Conservation (phyloP, 192 early-diverging fungal species). For the Chytriomyces confervae region DNA sequence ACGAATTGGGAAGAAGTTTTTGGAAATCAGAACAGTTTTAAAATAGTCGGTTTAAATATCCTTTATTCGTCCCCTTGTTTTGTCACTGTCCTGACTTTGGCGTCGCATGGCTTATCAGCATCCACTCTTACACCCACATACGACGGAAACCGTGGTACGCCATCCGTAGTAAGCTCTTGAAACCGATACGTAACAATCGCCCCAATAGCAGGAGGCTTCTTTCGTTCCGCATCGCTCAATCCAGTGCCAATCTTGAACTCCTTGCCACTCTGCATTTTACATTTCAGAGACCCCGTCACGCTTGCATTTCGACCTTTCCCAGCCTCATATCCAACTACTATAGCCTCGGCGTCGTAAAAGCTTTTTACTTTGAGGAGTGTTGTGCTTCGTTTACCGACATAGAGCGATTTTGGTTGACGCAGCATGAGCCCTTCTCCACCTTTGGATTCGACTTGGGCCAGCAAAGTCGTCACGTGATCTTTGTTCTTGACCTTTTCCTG, state of each 20-base stretch:
- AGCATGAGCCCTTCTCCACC: conserved; percentile 81
- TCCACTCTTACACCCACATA: conserved; percentile 53
- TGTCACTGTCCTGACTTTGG: conserved; percentile 7
- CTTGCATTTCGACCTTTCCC: conserved; percentile 64
- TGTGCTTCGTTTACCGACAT: conserved; percentile 55
- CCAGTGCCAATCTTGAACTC: conserved; percentile 72
- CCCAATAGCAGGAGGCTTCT: conserved; percentile 62
- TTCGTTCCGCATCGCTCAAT: conserved; percentile 63
- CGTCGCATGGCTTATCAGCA: conserved; percentile 42
- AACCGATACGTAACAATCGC: conserved; percentile 55
- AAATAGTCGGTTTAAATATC: not conserved
- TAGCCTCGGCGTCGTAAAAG: conserved; percentile 75
- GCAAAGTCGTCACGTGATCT: conserved; percentile 52
- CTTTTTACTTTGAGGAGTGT: conserved; percentile 73
- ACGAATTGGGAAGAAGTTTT: not conserved
- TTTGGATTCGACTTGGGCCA: conserved; percentile 58
- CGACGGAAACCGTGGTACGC: conserved; percentile 52
- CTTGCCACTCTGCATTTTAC: conserved; percentile 66
- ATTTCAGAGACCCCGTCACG: conserved; percentile 64
- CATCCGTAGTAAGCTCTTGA: conserved; percentile 54
- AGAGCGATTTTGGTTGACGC: conserved; percentile 42
- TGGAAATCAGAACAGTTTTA: too few relatives aligned
- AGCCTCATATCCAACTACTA: conserved; percentile 58
- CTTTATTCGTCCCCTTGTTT: not conserved
- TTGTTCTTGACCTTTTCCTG: conserved; percentile 50